A percentile compares a stretch with the other conserved stretches of the same genome.
Evolutionary conservation across 805 yeast species (phyloP).

Genomic region (Hanseniaspora occidentalis): DNA sequence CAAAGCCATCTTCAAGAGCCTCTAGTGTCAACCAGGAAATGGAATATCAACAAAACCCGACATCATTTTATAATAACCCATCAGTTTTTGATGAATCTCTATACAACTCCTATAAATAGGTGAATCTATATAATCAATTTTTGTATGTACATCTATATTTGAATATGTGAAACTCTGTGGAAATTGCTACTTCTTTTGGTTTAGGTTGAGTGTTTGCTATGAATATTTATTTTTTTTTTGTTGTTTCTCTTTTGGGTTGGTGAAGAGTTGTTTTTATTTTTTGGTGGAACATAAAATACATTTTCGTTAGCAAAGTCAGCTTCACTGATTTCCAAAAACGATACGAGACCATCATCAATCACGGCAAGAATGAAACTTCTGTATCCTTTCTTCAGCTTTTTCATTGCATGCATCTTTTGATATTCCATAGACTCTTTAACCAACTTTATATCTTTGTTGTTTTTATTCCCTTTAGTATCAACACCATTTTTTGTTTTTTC

Average conservation of each 20-base stretch:
- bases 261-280: not conserved
- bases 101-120: constrained; percentile 24
- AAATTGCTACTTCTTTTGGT: not conserved
- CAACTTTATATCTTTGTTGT: constrained; percentile 8
- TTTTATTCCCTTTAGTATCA: no score
- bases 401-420: constrained; percentile 22
- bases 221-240: not conserved
- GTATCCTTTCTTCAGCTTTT: constrained; percentile 39
- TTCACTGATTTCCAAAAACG: constrained; percentile 43
- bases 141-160: no score
- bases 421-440: constrained; percentile 4
- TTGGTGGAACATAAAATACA: constrained; percentile 20
- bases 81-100: constrained; percentile 37
- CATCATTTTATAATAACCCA: constrained; percentile 35
- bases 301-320: constrained; percentile 33
- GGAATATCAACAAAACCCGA: constrained; percentile 22
- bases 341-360: constrained; percentile 64
- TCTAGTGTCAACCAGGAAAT: constrained; percentile 14
- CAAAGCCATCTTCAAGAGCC: constrained; percentile 14
- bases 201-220: not conserved
- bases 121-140: constrained; percentile 17
- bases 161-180: no score
- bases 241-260: not conserved
- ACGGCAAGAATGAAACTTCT: constrained; percentile 48
- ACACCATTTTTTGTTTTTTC: no score